A percentile compares a stretch with the other conserved stretches of the same genome.
Conservation (phyloP, 1,139 yeast species). For the Spencermartinsiella ligniputridi region DNA sequence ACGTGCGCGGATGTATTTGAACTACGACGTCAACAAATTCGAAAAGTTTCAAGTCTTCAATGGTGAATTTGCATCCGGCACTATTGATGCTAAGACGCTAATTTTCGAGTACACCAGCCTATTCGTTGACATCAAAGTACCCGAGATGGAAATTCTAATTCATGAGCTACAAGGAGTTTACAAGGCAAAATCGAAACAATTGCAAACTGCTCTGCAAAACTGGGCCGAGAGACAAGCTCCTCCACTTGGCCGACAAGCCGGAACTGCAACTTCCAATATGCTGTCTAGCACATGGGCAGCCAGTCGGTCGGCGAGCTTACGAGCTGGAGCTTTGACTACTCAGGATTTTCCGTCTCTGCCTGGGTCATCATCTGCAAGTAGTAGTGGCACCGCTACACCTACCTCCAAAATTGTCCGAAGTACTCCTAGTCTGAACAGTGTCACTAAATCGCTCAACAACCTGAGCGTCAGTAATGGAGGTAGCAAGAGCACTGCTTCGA, state of each 20-base stretch:
- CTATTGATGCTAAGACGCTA: conserved; percentile 49
- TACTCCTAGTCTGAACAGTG: background rate
- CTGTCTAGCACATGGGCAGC: conserved; percentile 10
- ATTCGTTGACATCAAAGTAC: conserved; percentile 38
- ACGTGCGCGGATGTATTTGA: conserved; percentile 58
- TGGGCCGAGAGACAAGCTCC: conserved; percentile 17
- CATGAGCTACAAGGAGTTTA: conserved; percentile 42
- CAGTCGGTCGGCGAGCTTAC: background rate
- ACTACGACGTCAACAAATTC: conserved; percentile 47
- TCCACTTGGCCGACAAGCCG: conserved; percentile 8
- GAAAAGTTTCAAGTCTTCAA: conserved; percentile 50
- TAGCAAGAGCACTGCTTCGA: conserved; percentile 1
- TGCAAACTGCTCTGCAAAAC: conserved; percentile 17
- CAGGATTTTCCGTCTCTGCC: conserved; percentile 14
- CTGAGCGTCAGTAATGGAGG: background rate
- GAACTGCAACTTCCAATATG: conserved; percentile 1
- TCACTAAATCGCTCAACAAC: conserved; percentile 5
- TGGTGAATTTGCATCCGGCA: conserved; percentile 44
- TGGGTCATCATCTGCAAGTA: conserved; percentile 3
- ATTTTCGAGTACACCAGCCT: conserved; percentile 47
- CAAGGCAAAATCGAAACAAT: conserved; percentile 12
- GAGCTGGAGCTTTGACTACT: background rate
- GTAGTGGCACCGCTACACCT: conserved; percentile 3
- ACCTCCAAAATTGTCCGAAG: conserved; percentile 1
- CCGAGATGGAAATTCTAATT: conserved; percentile 45